These are phyloP conservation scores for Sphaerostilbella broomeana DNA, from an alignment of 2,329 filamentous ascomycete genomes.

Conservation along the genomic window DNA sequence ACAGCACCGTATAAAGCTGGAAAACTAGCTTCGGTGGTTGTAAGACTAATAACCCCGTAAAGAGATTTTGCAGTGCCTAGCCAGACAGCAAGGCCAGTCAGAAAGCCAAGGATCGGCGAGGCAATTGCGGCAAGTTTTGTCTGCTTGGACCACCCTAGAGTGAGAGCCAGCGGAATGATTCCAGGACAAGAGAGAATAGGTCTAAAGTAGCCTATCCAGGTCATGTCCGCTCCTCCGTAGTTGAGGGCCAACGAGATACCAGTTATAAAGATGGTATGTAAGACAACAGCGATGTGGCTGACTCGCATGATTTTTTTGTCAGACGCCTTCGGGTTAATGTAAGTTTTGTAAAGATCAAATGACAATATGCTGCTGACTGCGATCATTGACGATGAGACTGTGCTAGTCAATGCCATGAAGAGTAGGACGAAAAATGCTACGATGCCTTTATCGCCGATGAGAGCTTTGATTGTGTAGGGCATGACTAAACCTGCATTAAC, in stretches of 20 bases:
- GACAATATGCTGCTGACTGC: constrained; percentile 11
- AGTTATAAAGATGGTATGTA: constrained; percentile 9
- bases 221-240: constrained; percentile 10
- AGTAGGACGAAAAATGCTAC: constrained; percentile 10
- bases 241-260: constrained; percentile 10
- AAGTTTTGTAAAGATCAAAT: constrained; percentile 8
- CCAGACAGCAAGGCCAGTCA: constrained; percentile 8
- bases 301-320: constrained; percentile 9
- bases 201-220: constrained; percentile 11
- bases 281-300: constrained; percentile 7
- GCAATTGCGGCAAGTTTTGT: constrained; percentile 5
- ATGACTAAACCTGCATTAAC: constrained; percentile 10
- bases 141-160: constrained; percentile 9
- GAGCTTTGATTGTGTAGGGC: constrained; percentile 9
- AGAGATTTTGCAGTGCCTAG: constrained; percentile 7
- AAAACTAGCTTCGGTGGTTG: constrained; percentile 7
- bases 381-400: constrained; percentile 11
- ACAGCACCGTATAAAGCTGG: constrained; percentile 8
- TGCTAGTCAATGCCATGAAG: constrained; percentile 10
- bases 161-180: constrained; percentile 7
- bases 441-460: constrained; percentile 9
- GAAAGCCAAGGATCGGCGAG: constrained; percentile 5
- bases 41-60: constrained; percentile 6
- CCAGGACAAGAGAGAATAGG: constrained; percentile 11
- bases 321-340: constrained; percentile 8